Evolutionary conservation across 2,329 filamentous ascomycete species (phyloP), one percentile per base, ranked within the genome.

Genomic region (Cadophora gregata): DNA sequence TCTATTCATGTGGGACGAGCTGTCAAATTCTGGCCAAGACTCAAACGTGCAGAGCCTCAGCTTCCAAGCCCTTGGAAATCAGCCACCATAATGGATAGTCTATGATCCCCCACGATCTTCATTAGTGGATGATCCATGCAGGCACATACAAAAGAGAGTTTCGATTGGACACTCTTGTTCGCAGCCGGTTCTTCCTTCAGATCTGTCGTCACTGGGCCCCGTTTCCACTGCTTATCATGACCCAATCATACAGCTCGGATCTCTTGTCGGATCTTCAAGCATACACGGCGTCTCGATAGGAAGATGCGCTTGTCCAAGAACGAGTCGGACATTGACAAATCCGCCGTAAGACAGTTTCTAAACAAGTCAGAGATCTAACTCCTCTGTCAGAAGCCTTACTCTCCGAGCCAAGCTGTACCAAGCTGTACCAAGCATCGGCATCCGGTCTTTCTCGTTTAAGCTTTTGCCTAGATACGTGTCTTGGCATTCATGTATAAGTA

Each of bases 41-140:
- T 67, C 70, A 73, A 73, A 74, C 73, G 48, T 16, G 64, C 62
- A 71, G 70, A 74, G 73, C 69, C 67, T 72, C 70, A 74, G 68
- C 59, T 64, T 66, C 59, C 48, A 51, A 56, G 45, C 27, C 12
- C n/a, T n/a, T 47, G 21, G 61, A 24, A 59, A 45, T 59, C 42
- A 31, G 19, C 8, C 45, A 50, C 51, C 56, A 24, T 31, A 21
- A 42, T 42, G 27, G 31, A 33, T 21, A 33, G 21, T 21, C 42
- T 51, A 24, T 66, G 69, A 71, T 70, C 66, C 50, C 24, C 66
- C 42, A 59, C 25, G 67, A 69, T 66, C 45, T 50, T 47, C 63
- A 48, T 47, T 47, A 51, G 50, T 63, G n/a, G 63, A 31, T 60
- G 14, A 59, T 66, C 58, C 25, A 42, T 21, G 60, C 10, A 25